A percentile compares a stretch with the other conserved stretches of the same genome.
phyloP scores from a whole-genome alignment of 164 flowering plant genomes.

The Magnolia changhungtana region DNA sequence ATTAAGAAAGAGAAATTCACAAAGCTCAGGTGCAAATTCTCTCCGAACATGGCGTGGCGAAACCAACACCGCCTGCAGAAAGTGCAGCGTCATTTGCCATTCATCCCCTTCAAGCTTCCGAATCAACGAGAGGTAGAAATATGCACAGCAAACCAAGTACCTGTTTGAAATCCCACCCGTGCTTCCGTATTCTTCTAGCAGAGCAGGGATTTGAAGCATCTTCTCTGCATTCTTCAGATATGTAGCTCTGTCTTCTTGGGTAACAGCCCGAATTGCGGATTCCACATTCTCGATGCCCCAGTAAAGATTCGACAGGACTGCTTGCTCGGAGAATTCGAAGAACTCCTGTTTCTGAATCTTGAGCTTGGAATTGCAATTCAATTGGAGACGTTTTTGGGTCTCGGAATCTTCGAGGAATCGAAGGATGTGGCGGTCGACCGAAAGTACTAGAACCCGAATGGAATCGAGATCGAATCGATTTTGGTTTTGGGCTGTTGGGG shows the following conservation, averaged over 20 bases:
- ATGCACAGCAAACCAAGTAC: constrained; percentile 48
- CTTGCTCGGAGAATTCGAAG: constrained; percentile 63
- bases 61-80: constrained; percentile 64
- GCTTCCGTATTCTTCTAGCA: constrained; percentile 51
- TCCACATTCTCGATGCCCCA: constrained; percentile 67
- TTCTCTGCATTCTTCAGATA: constrained; percentile 45
- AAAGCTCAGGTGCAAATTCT: constrained; percentile 50
- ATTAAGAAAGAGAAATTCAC: constrained; percentile 32
- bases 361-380: constrained; percentile 44
- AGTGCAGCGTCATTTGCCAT: constrained; percentile 66
- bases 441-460: constrained; percentile 32
- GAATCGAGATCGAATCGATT: constrained; percentile 34
- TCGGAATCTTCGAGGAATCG: constrained; percentile 27
- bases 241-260: constrained; percentile 28
- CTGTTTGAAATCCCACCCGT: constrained; percentile 56
- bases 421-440: constrained; percentile 36
- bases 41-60: constrained; percentile 38
- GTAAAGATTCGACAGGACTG: constrained; percentile 62
- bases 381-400: constrained; percentile 30
- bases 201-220: constrained; percentile 74
- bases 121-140: constrained; percentile 62
- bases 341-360: constrained; percentile 37
- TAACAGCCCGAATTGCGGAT: constrained; percentile 34
- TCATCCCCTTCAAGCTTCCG: constrained; percentile 55
- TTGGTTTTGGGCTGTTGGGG: constrained; percentile 12